phyloP scores from a whole-genome alignment of 2,329 filamentous ascomycete genomes.

The Juglanconis juglandina region DNA sequence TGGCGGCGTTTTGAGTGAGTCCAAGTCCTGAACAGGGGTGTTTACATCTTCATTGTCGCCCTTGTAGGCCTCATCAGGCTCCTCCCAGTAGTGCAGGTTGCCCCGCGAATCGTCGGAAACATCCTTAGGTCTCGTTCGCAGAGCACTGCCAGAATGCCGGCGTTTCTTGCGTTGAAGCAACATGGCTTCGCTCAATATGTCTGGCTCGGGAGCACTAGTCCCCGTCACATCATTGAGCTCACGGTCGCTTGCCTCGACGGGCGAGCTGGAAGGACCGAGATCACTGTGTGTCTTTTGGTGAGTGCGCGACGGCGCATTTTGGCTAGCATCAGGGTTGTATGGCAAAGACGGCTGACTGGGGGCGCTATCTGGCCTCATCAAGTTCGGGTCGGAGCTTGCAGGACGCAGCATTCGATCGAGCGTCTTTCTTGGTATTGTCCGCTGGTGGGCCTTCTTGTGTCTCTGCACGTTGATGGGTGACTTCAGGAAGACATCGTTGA shows the following conservation, averaged over 20 bases:
- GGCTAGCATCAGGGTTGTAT: background rate
- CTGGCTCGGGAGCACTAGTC: slow-evolving; percentile 62
- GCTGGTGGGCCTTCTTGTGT: slow-evolving; percentile 67
- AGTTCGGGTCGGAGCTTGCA: slow-evolving; percentile 42
- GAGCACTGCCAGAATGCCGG: slow-evolving; percentile 82
- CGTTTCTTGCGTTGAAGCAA: slow-evolving; percentile 53
- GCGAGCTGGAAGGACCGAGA: slow-evolving; percentile 21
- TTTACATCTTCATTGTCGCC: slow-evolving; percentile 56
- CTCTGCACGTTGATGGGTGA: slow-evolving; percentile 78
- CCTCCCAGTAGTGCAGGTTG: slow-evolving; percentile 86
- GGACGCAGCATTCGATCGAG: slow-evolving; percentile 44
- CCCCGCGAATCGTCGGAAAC: slow-evolving; percentile 64
- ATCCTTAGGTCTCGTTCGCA: slow-evolving; percentile 70
- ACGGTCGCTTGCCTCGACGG: slow-evolving; percentile 33
- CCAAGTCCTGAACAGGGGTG: slow-evolving; percentile 12
- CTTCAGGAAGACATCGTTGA: slow-evolving; percentile 86
- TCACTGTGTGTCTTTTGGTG: slow-evolving; percentile 25
- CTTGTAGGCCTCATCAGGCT: slow-evolving; percentile 80
- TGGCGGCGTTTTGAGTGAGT: slow-evolving; percentile 7
- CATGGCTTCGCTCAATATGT: slow-evolving; percentile 44
- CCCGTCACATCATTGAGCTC: slow-evolving; percentile 56
- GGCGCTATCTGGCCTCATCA: slow-evolving; percentile 24
- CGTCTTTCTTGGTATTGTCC: slow-evolving; percentile 56
- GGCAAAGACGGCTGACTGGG: slow-evolving; percentile 1
- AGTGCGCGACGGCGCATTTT: slow-evolving; percentile 7